Evolutionary conservation across 768 basidiomycete genomes (phyloP).

Genomic region (Auricularia sp.): DNA sequence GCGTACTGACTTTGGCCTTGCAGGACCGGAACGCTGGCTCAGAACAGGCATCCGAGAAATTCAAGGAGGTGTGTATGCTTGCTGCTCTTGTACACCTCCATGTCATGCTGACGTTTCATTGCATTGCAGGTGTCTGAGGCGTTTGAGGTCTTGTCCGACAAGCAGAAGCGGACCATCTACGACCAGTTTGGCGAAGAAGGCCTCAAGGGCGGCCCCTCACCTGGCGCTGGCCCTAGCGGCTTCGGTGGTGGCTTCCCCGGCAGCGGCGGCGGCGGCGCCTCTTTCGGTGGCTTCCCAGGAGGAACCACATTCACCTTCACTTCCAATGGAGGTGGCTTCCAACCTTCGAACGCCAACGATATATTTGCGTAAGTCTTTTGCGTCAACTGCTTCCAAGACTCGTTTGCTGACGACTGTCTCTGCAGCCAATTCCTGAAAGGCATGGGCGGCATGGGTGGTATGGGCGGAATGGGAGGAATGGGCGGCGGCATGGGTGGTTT

Average conservation of each 20-base stretch:
- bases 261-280: conserved; percentile 29
- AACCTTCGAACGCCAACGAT: conserved; percentile 72
- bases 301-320: conserved; percentile 45
- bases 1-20: background rate
- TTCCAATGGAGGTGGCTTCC: conserved; percentile 43
- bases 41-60: conserved; percentile 78
- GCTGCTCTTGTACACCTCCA: background rate
- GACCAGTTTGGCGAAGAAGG: conserved; percentile 96
- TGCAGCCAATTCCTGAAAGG: conserved; percentile 2
- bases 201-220: conserved; percentile 56
- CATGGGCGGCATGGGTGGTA: conserved; percentile 21
- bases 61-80: conserved; percentile 62
- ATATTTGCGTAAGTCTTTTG: conserved; percentile 68
- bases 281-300: conserved; percentile 23
- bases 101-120: background rate
- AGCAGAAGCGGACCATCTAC: conserved; percentile 73
- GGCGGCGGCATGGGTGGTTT: conserved; percentile 21
- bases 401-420: background rate
- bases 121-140: conserved; percentile 73
- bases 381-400: background rate
- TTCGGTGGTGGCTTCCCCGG: conserved; percentile 17
- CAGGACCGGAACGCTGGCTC: conserved; percentile 64
- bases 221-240: conserved; percentile 33
- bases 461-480: conserved; percentile 27
- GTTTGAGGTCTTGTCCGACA: conserved; percentile 88